These are phyloP conservation scores for Ilyonectria robusta DNA, from an alignment of 2,329 filamentous ascomycete genomes.

Conservation along the genomic window DNA sequence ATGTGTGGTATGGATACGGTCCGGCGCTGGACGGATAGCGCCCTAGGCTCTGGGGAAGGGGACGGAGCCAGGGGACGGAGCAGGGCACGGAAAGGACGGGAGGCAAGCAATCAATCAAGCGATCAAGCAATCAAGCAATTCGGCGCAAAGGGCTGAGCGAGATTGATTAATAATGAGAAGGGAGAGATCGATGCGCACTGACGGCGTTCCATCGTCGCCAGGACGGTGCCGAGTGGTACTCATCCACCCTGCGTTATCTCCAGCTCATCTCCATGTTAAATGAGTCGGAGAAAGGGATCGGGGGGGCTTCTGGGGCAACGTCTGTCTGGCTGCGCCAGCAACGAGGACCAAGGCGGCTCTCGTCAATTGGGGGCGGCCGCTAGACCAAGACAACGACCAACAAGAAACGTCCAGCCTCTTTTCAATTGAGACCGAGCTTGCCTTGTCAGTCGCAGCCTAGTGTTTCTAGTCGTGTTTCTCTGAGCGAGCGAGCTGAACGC, in stretches of 20 bases:
- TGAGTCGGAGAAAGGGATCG: slow-evolving; percentile 29
- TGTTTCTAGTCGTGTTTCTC: slow-evolving; percentile 28
- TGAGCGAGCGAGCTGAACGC: slow-evolving; percentile 26
- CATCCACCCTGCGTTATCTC: slow-evolving; percentile 22
- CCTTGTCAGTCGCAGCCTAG: not conserved
- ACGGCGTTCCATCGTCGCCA: slow-evolving; percentile 17
- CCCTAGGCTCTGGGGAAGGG: slow-evolving; percentile 11
- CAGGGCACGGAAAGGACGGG: slow-evolving; percentile 6
- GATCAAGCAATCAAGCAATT: not conserved
- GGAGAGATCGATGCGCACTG: slow-evolving; percentile 21
- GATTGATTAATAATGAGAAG: slow-evolving; percentile 29
- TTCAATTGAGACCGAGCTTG: slow-evolving; percentile 11
- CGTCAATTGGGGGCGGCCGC: slow-evolving; percentile 30
- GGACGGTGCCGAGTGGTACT: slow-evolving; percentile 8
- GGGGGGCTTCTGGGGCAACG: slow-evolving; percentile 11
- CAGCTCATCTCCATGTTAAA: slow-evolving; percentile 36
- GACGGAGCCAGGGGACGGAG: not conserved
- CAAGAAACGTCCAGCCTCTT: slow-evolving; percentile 12
- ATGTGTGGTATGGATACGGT: not conserved
- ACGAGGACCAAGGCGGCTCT: slow-evolving; percentile 14
- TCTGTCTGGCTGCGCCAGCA: slow-evolving; percentile 4
- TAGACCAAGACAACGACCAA: slow-evolving; percentile 20
- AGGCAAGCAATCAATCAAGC: not conserved
- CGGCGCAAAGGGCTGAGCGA: slow-evolving; percentile 16
- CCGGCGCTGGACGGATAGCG: not conserved